Base-by-base conservation (phyloP, 805 yeast species). In the Candida taoyuanica region DNA sequence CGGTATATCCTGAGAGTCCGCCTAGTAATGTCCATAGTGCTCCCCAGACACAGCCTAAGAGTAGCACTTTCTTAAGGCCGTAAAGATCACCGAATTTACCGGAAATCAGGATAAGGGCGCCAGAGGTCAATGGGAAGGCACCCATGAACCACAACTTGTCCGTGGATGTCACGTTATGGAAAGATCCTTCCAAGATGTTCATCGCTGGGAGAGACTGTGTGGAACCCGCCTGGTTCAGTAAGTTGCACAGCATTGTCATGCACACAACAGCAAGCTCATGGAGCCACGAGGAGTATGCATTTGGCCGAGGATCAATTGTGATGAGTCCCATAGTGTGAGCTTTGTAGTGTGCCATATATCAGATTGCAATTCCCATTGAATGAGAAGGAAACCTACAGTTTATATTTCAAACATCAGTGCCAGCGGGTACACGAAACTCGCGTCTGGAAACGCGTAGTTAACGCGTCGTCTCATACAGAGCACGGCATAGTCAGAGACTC, bases 11-110 rank as follows among this genome's bases (percentile, higher is more conserved):
- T 0, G 84, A 62, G 3, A 82, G 50, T 0, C 89, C 91, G 4
- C 75, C 68, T 14, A 84, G 58, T 33, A 81, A 46, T 1, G 78
- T 63, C 82, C 87, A 79, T 0, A 81, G 23, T 0, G 69, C 49
- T 3, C 71, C 58, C 76, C 84, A 72, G 5, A 58, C 33, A 58
- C 77, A 77, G 1, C 91, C 87, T 4, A 64, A 48, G 0, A 76
- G 29, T 37, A 79, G 64, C n/a, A 76, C 58, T 29, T 55, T 61
- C 42, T 76, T 78, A 36, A 80, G 64, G 0, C 93, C 93, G 48
- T 74, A 76, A 9, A 82, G 63, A 51, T 84, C 94, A 23, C 94
- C 93, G 32, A 81, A 52, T 34, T 79, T 68, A 7, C 93, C 93
- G 26, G 82, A 71, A 4, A 78, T 64, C 25, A 84, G 57, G 36